phyloP scores from a whole-genome alignment of 257 asterid species.

The Cruciata laevipes region DNA sequence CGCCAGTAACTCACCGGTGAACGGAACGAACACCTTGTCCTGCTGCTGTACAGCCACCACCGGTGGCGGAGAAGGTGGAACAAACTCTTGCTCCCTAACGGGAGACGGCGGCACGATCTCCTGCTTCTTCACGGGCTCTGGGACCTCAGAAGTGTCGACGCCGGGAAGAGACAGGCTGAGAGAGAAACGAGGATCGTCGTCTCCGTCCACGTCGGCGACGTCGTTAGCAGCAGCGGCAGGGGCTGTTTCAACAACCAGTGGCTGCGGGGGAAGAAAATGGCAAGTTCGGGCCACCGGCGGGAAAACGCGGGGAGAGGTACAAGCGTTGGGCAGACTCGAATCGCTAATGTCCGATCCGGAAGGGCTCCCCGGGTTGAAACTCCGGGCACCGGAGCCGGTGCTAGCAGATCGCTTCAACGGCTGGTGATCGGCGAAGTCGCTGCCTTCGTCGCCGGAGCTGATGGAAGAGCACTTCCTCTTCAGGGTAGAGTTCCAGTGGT shows the following conservation, averaged over 20 bases:
- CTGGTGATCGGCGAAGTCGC: conserved; percentile 21
- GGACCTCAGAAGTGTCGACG: conserved; percentile 28
- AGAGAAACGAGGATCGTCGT: conserved; percentile 54
- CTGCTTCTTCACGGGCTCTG: conserved; percentile 18
- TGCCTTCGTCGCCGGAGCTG: conserved; percentile 36
- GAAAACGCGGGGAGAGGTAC: conserved; percentile 25
- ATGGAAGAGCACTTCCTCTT: conserved; percentile 72
- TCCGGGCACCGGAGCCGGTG: conserved; percentile 52
- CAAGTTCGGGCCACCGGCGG: conserved; percentile 51
- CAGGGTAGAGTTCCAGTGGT: conserved; percentile 92
- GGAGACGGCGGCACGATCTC: neutral
- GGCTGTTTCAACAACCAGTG: conserved; percentile 10
- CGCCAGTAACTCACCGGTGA: conserved; percentile 48
- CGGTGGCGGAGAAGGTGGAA: neutral
- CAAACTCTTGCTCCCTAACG: conserved; percentile 10
- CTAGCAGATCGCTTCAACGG: conserved; percentile 77
- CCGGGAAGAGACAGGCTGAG: conserved; percentile 85
- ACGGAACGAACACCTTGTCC: conserved; percentile 48
- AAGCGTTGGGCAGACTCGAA: conserved; percentile 36
- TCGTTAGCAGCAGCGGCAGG: conserved; percentile 28
- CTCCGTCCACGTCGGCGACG: conserved; percentile 23
- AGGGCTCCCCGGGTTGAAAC: conserved; percentile 63
- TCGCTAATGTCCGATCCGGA: conserved; percentile 72
- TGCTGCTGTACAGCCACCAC: conserved; percentile 10
- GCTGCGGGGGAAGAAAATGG: conserved; percentile 23